Evolutionary conservation across 306 rosid genomes (phyloP).

Genomic region (Malus asiatica): DNA sequence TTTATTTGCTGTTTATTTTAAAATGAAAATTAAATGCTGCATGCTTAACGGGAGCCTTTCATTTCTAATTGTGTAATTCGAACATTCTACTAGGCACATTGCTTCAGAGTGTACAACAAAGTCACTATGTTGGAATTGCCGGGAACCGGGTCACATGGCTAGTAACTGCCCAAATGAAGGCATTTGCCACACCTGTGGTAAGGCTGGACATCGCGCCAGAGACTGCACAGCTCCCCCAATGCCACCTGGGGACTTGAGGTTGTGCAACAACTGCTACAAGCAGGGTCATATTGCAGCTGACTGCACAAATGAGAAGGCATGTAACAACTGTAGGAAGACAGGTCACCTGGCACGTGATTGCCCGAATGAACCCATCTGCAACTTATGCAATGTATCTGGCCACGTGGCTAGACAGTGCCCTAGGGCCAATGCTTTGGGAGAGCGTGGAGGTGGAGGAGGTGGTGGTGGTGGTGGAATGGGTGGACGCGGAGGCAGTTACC

Average conservation of each 20-base stretch:
- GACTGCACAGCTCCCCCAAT: constrained; percentile 77
- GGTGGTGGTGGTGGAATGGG: constrained; percentile 26
- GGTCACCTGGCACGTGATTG: constrained; percentile 99
- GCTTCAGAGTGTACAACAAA: constrained; percentile 95
- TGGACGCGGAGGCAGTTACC: constrained; percentile 24
- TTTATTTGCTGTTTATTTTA: background rate
- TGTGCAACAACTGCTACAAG: constrained; percentile 97
- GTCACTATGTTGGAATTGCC: constrained; percentile 95
- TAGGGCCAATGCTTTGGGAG: constrained; percentile 51
- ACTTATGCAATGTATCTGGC: constrained; percentile 90
- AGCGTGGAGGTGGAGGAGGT: constrained; percentile 36
- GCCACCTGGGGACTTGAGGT: constrained; percentile 88
- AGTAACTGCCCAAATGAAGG: constrained; percentile 89
- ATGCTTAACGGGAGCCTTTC: background rate
- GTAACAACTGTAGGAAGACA: constrained; percentile 95
- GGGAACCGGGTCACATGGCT: constrained; percentile 98
- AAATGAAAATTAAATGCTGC: background rate
- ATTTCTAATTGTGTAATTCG: background rate
- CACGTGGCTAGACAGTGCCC: constrained; percentile 93
- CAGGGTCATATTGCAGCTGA: constrained; percentile 97
- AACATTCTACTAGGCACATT: constrained; percentile 61
- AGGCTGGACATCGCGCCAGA: constrained; percentile 91
- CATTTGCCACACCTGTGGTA: constrained; percentile 96
- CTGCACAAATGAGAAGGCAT: constrained; percentile 97
- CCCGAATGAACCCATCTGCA: constrained; percentile 89